phyloP scores from a whole-genome alignment of 345 rosid genomes.

The Turritis glabra region DNA sequence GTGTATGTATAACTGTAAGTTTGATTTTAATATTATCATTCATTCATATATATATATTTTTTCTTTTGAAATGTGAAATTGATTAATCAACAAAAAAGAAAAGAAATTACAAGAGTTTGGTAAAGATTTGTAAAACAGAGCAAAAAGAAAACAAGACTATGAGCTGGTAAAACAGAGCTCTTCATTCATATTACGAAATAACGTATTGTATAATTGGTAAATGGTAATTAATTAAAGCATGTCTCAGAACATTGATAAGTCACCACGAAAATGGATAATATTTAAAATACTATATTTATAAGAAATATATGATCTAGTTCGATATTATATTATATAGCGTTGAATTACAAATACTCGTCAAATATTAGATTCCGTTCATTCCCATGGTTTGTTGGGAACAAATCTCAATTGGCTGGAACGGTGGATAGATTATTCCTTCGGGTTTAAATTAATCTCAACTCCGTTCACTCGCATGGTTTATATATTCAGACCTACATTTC shows the following conservation, averaged over 20 bases:
- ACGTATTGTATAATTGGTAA: constrained; percentile 18
- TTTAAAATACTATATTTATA: not conserved
- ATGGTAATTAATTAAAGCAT: constrained; percentile 15
- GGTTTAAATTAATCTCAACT: not conserved
- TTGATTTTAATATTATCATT: not conserved
- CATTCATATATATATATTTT: too few relatives aligned
- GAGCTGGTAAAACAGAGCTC: too few relatives aligned
- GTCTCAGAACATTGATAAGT: constrained; percentile 23
- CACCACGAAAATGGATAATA: not conserved
- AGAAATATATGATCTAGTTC: not conserved
- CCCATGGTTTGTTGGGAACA: too few relatives aligned
- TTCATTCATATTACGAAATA: not conserved
- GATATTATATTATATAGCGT: constrained; percentile 2
- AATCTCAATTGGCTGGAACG: too few relatives aligned
- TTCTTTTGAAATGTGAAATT: too few relatives aligned
- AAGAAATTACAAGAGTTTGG: too few relatives aligned
- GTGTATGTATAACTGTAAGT: not conserved
- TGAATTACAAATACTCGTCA: constrained; percentile 11
- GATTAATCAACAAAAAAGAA: too few relatives aligned
- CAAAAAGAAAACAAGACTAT: too few relatives aligned
- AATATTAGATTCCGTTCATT: constrained; percentile 23
- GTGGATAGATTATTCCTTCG: not conserved
- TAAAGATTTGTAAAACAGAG: too few relatives aligned
- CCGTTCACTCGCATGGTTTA: not conserved
- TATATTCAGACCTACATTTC: too few relatives aligned